These are phyloP conservation scores for Exsudoporus frostii DNA, from an alignment of 768 basidiomycete species.

Conservation along the genomic window DNA sequence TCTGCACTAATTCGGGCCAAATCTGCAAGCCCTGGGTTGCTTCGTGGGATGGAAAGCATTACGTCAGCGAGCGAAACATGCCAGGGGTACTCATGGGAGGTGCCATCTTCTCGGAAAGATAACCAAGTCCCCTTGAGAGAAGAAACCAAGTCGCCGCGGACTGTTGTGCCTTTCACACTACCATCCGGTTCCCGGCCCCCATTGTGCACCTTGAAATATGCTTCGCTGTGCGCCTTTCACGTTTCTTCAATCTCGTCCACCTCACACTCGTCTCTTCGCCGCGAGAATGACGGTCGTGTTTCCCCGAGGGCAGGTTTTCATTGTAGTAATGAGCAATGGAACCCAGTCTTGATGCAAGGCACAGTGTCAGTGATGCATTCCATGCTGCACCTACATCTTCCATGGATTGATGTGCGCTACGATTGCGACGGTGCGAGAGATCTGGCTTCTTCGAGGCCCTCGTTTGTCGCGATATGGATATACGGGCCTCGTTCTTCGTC, in stretches of 20 bases:
- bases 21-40: background rate
- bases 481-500: slow-evolving; percentile 4
- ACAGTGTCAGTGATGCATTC: slow-evolving; percentile 6
- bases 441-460: slow-evolving; percentile 3
- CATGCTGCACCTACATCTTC: slow-evolving; percentile 13
- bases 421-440: slow-evolving; percentile 1
- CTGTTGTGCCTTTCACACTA: slow-evolving; percentile 1
- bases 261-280: slow-evolving; percentile 7
- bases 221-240: slow-evolving; percentile 3
- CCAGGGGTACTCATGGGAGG: background rate
- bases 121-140: slow-evolving; percentile 5
- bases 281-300: slow-evolving; percentile 9
- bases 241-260: slow-evolving; percentile 13
- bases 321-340: slow-evolving; percentile 27
- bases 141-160: slow-evolving; percentile 15
- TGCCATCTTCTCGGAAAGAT: slow-evolving; percentile 18
- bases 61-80: slow-evolving; percentile 11
- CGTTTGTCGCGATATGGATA: slow-evolving; percentile 21
- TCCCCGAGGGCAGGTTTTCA: slow-evolving; percentile 26
- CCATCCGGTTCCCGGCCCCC: background rate
- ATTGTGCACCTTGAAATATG: slow-evolving; percentile 1
- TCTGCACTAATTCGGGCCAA: background rate
- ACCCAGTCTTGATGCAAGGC: slow-evolving; percentile 13
- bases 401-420: slow-evolving; percentile 12
- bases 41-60: slow-evolving; percentile 3